These are phyloP conservation scores for Phytophthora vignae DNA, from an alignment of 352 stramenopile species.

Conservation along the genomic window DNA sequence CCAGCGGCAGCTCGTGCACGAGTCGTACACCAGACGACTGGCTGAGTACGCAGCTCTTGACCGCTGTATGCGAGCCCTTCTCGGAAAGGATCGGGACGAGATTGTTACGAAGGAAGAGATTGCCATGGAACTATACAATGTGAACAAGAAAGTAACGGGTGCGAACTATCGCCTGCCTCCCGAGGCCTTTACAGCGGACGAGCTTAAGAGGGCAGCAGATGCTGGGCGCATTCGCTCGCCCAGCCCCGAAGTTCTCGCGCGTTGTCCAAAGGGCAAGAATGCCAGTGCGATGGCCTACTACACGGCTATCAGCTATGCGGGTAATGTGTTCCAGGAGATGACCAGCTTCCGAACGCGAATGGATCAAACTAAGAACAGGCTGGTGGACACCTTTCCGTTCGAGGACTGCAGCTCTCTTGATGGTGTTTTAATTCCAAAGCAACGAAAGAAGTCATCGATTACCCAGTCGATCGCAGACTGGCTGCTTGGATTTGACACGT, in stretches of 20 bases:
- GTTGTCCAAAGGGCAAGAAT: constrained; percentile 60
- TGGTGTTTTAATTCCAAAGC: constrained; percentile 55
- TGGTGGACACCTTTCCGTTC: constrained; percentile 57
- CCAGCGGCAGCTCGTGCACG: constrained; percentile 72
- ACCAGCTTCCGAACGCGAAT: constrained; percentile 64
- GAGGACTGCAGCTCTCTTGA: constrained; percentile 49
- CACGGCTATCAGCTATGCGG: constrained; percentile 65
- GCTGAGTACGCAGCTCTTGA: constrained; percentile 72
- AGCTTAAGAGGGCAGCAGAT: constrained; percentile 53
- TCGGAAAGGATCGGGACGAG: constrained; percentile 49
- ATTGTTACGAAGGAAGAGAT: constrained; percentile 81
- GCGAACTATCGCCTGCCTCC: constrained; percentile 54
- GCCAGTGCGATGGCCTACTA: constrained; percentile 74
- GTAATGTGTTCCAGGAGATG: constrained; percentile 65
- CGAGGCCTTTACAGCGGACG: constrained; percentile 74
- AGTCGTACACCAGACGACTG: constrained; percentile 67
- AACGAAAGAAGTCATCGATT: constrained; percentile 49
- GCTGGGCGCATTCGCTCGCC: constrained; percentile 62
- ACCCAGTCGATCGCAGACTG: constrained; percentile 65
- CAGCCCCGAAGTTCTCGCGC: constrained; percentile 51
- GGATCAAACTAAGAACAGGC: constrained; percentile 42
- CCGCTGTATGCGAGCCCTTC: constrained; percentile 66
- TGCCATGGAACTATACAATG: constrained; percentile 49
- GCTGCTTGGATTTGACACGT: constrained; percentile 66
- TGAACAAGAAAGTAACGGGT: constrained; percentile 31